Base-by-base conservation (phyloP, 2,329 filamentous ascomycete species). In the Bisporella sp. region DNA sequence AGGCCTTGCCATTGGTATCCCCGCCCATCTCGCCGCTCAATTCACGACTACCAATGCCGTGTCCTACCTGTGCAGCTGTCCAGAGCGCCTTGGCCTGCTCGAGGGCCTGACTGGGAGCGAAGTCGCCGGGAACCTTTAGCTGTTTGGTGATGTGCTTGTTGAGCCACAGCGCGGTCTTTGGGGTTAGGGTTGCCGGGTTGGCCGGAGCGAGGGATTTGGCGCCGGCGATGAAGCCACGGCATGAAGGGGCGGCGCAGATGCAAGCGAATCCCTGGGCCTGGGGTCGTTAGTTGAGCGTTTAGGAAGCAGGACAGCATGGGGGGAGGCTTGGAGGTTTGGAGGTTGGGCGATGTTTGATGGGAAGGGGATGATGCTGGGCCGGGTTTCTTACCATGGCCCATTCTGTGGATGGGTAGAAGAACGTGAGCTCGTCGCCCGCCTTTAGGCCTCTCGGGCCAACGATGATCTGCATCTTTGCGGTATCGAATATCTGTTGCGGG, bases 351-450 rank as follows among this genome's bases (percentile, higher is more conserved):
- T 21, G 21, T 21, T 21, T 2, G 21, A 21, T 21, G 21, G 21
- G 21, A 21, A 21, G 21, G 21, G 21, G 21, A 21, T 21, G 21
- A 21, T 21, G 21, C 2, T 21, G 21, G 21, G 21, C 21, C 3
- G 21, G 21, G 21, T 21, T 21, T 21, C 21, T 21, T 21, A 21
- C 21, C 84, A 89, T 87, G 61, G 73, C 62, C 83, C 83, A 89
- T 68, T 89, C 85, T 1, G 84, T 87, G 48, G 81, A 86, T 4
- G 85, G 84, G 60, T 89, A 89, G 69, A 88, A 89, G 70, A 87
- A 89, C 64, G 79, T 81, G 44, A 84, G 70, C 62, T 84, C 80
- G 53, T 84, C 76, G 45, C 77, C 78, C 4, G 68, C 63, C 48
- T 68, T 62, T 47, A 84, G 71, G 33, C 80, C 79, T 48, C 73